phyloP scores from a whole-genome alignment of 352 stramenopile species.

The Achlya hypogyna region DNA sequence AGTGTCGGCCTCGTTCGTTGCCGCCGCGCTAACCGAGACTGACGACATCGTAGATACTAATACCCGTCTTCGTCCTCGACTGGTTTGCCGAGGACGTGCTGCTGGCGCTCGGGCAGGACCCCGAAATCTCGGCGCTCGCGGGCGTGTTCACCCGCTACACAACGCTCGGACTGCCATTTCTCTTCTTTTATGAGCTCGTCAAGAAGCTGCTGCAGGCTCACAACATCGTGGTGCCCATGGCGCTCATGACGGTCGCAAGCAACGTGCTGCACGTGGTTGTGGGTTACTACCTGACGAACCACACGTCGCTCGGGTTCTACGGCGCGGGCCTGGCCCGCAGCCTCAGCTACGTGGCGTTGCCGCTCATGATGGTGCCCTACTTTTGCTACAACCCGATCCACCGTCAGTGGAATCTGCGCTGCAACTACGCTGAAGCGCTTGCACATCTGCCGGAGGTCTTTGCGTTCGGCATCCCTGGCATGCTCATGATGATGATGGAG shows the following conservation, averaged over 20 bases:
- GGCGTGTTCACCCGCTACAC: conserved; percentile 33
- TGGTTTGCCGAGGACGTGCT: conserved; percentile 25
- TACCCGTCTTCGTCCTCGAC: background rate
- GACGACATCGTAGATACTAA: background rate
- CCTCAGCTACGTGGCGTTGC: conserved; percentile 43
- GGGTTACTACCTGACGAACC: conserved; percentile 71
- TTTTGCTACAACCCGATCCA: conserved; percentile 28
- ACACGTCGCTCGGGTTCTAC: conserved; percentile 45
- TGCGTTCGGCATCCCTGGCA: conserved; percentile 39
- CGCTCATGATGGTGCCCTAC: conserved; percentile 28
- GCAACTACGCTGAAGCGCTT: background rate
- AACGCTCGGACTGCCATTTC: conserved; percentile 60
- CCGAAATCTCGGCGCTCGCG: conserved; percentile 32
- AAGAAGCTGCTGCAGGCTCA: conserved; percentile 67
- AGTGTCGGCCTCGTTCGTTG: background rate
- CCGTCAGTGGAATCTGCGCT: conserved; percentile 21
- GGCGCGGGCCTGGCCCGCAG: conserved; percentile 58
- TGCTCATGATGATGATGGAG: conserved; percentile 64
- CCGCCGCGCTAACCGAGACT: too few species aligned
- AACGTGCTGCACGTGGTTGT: conserved; percentile 55
- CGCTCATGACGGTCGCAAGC: conserved; percentile 45
- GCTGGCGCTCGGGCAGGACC: conserved; percentile 34
- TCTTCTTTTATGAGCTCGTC: conserved; percentile 70
- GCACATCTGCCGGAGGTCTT: conserved; percentile 32
- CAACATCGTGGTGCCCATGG: conserved; percentile 53